A percentile compares a stretch with the other conserved stretches of the same genome.
phyloP scores from a whole-genome alignment of 2,329 filamentous ascomycete genomes.

The Ophiosphaerella herpotricha region DNA sequence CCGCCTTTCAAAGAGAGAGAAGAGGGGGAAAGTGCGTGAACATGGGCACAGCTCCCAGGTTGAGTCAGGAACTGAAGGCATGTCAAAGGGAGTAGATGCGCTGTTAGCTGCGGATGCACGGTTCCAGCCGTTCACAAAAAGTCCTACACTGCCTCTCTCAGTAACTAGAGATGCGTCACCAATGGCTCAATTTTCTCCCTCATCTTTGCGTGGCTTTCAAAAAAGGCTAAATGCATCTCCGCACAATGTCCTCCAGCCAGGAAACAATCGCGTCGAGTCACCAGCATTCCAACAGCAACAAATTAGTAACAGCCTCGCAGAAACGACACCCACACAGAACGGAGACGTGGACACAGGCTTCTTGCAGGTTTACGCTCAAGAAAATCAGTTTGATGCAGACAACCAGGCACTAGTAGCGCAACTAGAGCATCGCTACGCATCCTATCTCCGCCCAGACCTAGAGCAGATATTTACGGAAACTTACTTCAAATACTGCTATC shows the following conservation, averaged over 20 bases:
- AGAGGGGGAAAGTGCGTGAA: conserved; percentile 11
- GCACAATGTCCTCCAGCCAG: conserved; percentile 4
- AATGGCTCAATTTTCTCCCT: conserved; percentile 7
- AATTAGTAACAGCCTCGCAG: conserved; percentile 10
- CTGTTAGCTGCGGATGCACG: conserved; percentile 11
- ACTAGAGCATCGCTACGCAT: conserved; percentile 20
- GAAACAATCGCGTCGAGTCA: conserved; percentile 1
- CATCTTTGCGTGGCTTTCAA: conserved; percentile 6
- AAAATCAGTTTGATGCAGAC: conserved; percentile 25
- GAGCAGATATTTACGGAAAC: conserved; percentile 27
- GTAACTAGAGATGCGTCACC: not conserved
- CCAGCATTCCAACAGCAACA: conserved; percentile 5
- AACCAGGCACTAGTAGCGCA: conserved; percentile 27
- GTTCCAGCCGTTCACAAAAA: conserved; percentile 5
- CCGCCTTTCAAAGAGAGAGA: conserved; percentile 22
- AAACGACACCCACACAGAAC: conserved; percentile 19
- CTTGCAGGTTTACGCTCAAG: conserved; percentile 20
- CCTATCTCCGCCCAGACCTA: conserved; percentile 19
- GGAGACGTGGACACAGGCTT: conserved; percentile 25
- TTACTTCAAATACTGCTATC: conserved; percentile 25
- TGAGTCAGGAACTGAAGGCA: not conserved
- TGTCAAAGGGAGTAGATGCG: conserved; percentile 15
- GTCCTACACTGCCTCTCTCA: not conserved
- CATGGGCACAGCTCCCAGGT: not conserved
- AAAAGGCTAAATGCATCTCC: conserved; percentile 8